A percentile compares a stretch with the other conserved stretches of the same genome.
These are phyloP conservation scores for Asclepias syriaca DNA, from an alignment of 257 asterid genomes.

Conservation along the genomic window DNA sequence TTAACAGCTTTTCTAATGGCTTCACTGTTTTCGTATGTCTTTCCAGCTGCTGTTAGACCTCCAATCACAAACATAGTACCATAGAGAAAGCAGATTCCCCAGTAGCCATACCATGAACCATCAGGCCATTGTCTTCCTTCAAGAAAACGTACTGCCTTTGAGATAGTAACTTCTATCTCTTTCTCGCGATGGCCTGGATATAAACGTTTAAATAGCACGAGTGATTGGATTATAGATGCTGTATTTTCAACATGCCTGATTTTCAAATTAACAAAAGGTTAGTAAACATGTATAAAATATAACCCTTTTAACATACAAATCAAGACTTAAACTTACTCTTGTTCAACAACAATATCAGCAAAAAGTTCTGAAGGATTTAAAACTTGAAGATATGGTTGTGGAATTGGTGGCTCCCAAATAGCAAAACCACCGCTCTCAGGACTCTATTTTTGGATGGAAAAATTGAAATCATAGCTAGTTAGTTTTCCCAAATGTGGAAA, in stretches of 20 bases:
- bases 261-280: background rate
- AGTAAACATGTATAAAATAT: background rate
- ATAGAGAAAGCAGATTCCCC: slow-evolving; percentile 76
- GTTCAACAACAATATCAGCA: too few relatives aligned
- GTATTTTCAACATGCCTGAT: slow-evolving; percentile 64
- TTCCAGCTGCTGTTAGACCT: slow-evolving; percentile 52
- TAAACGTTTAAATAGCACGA: slow-evolving; percentile 45
- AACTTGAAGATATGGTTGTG: too few relatives aligned
- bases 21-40: slow-evolving; percentile 48
- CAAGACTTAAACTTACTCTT: too few relatives aligned
- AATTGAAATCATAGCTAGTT: background rate
- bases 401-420: too few relatives aligned
- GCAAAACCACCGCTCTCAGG: too few relatives aligned
- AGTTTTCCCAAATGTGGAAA: background rate
- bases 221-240: slow-evolving; percentile 45
- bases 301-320: too few relatives aligned
- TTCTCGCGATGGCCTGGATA: slow-evolving; percentile 63
- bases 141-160: slow-evolving; percentile 40
- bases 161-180: slow-evolving; percentile 52
- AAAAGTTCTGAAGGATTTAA: too few relatives aligned
- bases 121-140: slow-evolving; percentile 56
- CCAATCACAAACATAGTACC: slow-evolving; percentile 58
- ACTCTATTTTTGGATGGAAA: background rate
- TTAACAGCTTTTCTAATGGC: slow-evolving; percentile 49
- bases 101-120: slow-evolving; percentile 82